Evolutionary conservation across 129 eudicot species (phyloP), one percentile per base, ranked within the genome.

Genomic region (Logfia minima): DNA sequence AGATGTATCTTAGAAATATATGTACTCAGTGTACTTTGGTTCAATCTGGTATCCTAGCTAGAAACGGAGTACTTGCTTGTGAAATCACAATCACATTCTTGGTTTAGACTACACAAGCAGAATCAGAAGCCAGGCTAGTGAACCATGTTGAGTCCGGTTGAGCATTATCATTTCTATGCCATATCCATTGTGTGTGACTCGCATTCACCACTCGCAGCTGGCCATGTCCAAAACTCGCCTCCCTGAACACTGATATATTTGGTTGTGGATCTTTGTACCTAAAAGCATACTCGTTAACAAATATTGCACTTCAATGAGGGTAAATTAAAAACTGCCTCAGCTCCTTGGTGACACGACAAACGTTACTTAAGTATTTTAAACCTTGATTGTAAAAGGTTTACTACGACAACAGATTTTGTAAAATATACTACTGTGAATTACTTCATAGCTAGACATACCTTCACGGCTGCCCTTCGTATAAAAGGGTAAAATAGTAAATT

Each of bases 151-250:
- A 59, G 64, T 92, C 97, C 2, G 87, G 70, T 51, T 76, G 84
- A 69, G 87, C 83, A 52, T 84, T 79, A 18, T 87, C 89, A 26
- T 92, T 92, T 75, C 96, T 79, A 56, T 87, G 91, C 96, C 96
- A 92, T 13, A 80, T 80, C 96, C 97, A 92, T 70, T 65, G 56
- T 18, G 97, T 93, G 79, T 92, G 92, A 19, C 83, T 92, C 72
- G 76, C 84, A 75, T 92, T 92, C 65, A 85, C 80, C 81, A 92
- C 86, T 32, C 65, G 60, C 21, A 92, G 35, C 13, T 81, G 75
- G 5, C 92, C 98, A 71, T 92, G 93, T 68, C 98, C 98, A 55
- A 90, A 92, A 64, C 96, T 92, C 18, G 98, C 93, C 77, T 92
- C 98, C 82, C 98, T 84, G 56, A 88, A 92, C 3, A 84, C 18